A percentile compares a stretch with the other conserved stretches of the same genome.
phyloP scores from a whole-genome alignment of 257 asterid genomes.

The Solanum stenotomum region DNA sequence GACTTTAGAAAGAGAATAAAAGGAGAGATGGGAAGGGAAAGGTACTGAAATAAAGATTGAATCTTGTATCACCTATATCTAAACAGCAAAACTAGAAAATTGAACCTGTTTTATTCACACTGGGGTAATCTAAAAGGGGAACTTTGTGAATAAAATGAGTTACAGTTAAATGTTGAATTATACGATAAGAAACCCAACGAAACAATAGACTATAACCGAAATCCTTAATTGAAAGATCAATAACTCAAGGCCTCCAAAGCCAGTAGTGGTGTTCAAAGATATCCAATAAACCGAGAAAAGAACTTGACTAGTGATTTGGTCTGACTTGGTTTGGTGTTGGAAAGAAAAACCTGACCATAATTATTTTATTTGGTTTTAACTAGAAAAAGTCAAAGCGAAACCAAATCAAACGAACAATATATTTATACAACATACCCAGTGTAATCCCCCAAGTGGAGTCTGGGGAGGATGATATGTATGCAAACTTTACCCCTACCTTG shows the following conservation, averaged over 20 bases:
- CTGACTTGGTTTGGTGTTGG: neutral
- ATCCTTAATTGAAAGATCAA: neutral
- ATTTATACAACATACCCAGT: neutral
- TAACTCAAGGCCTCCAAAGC: neutral
- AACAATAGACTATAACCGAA: neutral
- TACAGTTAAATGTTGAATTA: neutral
- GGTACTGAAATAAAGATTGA: neutral
- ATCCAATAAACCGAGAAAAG: neutral
- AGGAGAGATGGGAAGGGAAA: neutral
- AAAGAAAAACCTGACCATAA: neutral
- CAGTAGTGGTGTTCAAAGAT: neutral
- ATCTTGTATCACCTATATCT: neutral
- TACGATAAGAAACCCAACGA: neutral
- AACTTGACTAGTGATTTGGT: neutral
- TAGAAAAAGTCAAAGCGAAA: too few species aligned
- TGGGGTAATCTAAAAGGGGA: neutral
- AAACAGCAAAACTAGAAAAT: neutral
- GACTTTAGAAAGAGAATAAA: neutral
- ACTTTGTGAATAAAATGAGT: neutral
- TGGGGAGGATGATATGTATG: neutral
- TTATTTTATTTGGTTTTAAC: neutral
- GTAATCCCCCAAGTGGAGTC: neutral
- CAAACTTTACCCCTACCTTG: neutral
- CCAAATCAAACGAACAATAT: neutral
- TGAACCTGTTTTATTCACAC: neutral